Percentiles rank a stretch among this genome's conserved stretches.
phyloP scores from a whole-genome alignment of 768 basidiomycete species.

The Lyophyllum decastes region DNA sequence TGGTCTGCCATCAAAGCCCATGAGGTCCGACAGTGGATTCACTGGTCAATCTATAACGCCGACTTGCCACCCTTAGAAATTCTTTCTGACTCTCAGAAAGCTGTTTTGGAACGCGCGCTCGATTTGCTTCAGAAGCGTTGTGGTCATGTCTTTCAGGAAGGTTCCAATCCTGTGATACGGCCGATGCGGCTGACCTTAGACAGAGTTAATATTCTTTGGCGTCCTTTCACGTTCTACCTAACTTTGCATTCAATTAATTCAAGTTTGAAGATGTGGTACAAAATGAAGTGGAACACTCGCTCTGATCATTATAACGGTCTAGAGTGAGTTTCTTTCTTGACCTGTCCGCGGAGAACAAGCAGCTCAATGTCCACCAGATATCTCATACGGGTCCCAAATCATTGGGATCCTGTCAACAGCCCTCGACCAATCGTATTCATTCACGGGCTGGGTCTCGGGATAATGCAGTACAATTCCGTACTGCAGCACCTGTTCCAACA shows the following conservation, averaged over 20 bases:
- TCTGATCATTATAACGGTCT: constrained; percentile 58
- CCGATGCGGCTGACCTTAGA: constrained; percentile 80
- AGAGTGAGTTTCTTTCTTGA: constrained; percentile 50
- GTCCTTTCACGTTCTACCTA: constrained; percentile 71
- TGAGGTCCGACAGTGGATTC: constrained; percentile 74
- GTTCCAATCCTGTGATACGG: constrained; percentile 48
- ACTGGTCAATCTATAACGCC: constrained; percentile 81
- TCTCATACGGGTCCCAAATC: constrained; percentile 66
- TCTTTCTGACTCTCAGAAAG: constrained; percentile 46
- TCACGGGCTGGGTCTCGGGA: constrained; percentile 87
- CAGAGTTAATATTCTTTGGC: constrained; percentile 63
- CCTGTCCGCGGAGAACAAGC: neutral
- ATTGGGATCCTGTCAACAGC: constrained; percentile 61
- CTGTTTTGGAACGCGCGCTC: constrained; percentile 60
- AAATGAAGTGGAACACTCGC: constrained; percentile 39
- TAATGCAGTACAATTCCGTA: constrained; percentile 68
- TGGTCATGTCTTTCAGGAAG: constrained; percentile 64
- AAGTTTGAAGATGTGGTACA: constrained; percentile 45
- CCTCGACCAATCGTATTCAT: constrained; percentile 78
- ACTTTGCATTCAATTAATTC: constrained; percentile 51
- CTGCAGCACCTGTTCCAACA: constrained; percentile 56
- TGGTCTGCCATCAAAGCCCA: constrained; percentile 70
- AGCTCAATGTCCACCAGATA: constrained; percentile 47
- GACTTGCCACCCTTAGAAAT: constrained; percentile 53
- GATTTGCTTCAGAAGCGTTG: constrained; percentile 70